Evolutionary conservation across 805 yeast genomes (phyloP), one percentile per base, ranked within the genome.

Genomic region (Suhomyces faveliae): DNA sequence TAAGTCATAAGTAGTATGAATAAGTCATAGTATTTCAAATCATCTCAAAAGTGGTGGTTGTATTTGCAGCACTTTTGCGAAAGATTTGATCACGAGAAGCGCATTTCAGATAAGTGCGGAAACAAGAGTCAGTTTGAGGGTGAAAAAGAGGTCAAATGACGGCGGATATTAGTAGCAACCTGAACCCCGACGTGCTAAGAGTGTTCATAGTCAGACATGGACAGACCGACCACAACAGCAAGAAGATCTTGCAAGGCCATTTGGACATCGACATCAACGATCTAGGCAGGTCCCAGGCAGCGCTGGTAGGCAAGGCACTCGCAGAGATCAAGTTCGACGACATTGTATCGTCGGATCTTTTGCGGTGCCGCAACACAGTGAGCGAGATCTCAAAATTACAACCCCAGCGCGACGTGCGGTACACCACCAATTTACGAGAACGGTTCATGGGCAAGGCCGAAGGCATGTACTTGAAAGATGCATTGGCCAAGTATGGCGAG

Each of bases 211-310:
- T 89, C 4, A 79, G 96, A 58, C 96, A 89, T 57, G 96, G 96
- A 1, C 94, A 86, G 62, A 89, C 96, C 0, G 83, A 83, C 48
- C 83, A 84, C 64, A 89, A 89, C 60, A 73, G 75, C 33, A 61
- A 76, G 45, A 84, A 81, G 64, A 84, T 85, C 42, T 64, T 89
- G 33, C 96, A 89, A 64, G 96, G 96, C 1, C 96, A 89, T 59
- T 58, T 72, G 40, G 85, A 89, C 59, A 79, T 83, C 4, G 76
- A 80, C 15, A 60, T 89, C 46, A 88, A 88, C 58, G 76, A 67
- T 0, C 73, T 70, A 3, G 96, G 96, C 0, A 47, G 59, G 2
- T 55, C 67, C 3, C 96, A 89, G 61, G 89, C 91, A 1, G 56
- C 56, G 23, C 59, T 68, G 41, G 73, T 84, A 13, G 94, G 86